A percentile compares a stretch with the other conserved stretches of the same genome.
phyloP scores from a whole-genome alignment of 495 filamentous ascomycete genomes.

The Chaetomium cochliodes region DNA sequence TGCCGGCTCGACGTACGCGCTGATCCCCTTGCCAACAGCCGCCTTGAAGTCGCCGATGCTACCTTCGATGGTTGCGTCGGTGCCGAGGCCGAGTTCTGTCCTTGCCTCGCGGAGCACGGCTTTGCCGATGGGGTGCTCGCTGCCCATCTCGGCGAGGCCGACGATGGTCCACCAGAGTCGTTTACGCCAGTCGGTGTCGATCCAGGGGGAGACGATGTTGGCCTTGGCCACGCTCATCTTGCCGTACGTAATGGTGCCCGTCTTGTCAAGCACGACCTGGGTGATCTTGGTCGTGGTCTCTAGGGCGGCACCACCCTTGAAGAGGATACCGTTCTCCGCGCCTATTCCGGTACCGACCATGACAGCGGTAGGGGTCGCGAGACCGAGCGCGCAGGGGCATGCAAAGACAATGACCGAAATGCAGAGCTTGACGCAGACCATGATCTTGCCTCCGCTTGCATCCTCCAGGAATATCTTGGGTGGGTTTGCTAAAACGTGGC shows the following conservation, averaged over 20 bases:
- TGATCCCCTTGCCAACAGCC: constrained; percentile 80
- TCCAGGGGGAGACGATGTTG: constrained; percentile 66
- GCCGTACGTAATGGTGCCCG: constrained; percentile 89
- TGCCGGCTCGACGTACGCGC: constrained; percentile 74
- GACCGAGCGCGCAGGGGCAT: constrained; percentile 90
- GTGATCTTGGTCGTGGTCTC: constrained; percentile 91
- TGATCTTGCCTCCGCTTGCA: constrained; percentile 79
- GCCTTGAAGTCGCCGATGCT: constrained; percentile 81
- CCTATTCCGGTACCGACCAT: constrained; percentile 98
- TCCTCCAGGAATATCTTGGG: constrained; percentile 86
- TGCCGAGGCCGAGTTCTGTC: constrained; percentile 65
- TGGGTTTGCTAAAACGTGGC: constrained; percentile 73
- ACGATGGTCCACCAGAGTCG: constrained; percentile 92
- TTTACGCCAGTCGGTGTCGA: constrained; percentile 62
- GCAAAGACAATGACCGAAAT: constrained; percentile 99
- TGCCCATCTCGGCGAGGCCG: constrained; percentile 87
- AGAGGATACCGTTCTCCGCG: constrained; percentile 93
- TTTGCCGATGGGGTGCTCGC: constrained; percentile 91
- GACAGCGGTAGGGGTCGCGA: constrained; percentile 93
- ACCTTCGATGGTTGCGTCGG: constrained; percentile 75
- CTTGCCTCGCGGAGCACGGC: constrained; percentile 76
- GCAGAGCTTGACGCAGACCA: constrained; percentile 96
- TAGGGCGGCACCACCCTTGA: constrained; percentile 92
- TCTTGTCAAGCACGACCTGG: constrained; percentile 98
- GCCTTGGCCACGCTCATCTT: constrained; percentile 85